Conservation (phyloP, 2,329 filamentous ascomycete species). For the Cladophialophora exuberans region DNA sequence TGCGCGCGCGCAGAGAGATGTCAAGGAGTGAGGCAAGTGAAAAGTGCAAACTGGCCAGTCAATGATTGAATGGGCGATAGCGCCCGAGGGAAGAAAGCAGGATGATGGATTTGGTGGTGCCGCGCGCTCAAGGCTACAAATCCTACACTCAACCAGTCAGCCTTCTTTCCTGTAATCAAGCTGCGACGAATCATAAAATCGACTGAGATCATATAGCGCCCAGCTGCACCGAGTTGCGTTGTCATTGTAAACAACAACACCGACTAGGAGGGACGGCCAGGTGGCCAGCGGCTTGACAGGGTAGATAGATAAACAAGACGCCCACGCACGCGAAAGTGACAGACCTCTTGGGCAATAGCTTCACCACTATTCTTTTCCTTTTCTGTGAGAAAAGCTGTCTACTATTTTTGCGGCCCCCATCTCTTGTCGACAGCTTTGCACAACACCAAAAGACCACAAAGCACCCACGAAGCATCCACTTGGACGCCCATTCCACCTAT, state of each 20-base stretch:
- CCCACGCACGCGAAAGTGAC: conserved; percentile 3
- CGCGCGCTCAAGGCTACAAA: conserved; percentile 26
- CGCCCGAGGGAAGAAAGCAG: conserved; percentile 11
- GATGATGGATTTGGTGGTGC: conserved; percentile 16
- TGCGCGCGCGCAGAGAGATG: conserved; percentile 15
- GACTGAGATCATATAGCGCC: conserved; percentile 10
- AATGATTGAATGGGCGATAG: conserved; percentile 11
- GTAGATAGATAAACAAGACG: conserved; percentile 26
- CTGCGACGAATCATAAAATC: conserved; percentile 25
- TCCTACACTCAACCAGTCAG: conserved; percentile 19
- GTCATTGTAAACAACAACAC: conserved; percentile 12
- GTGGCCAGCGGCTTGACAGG: conserved; percentile 29
- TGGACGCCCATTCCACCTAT: conserved; percentile 17
- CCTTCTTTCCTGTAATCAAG: conserved; percentile 2
- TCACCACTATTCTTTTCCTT: background rate
- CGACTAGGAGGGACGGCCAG: conserved; percentile 22
- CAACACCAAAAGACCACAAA: background rate
- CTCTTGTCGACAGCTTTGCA: background rate
- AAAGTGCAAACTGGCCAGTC: conserved; percentile 12
- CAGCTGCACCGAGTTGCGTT: conserved; percentile 1
- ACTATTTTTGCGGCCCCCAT: background rate
- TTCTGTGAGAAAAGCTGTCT: background rate
- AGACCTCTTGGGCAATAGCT: background rate
- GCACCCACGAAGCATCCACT: background rate
- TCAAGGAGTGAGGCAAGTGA: background rate